A percentile compares a stretch with the other conserved stretches of the same genome.
Conservation (phyloP, 371 early-diverging fungal species). For the Circinella umbellata region DNA sequence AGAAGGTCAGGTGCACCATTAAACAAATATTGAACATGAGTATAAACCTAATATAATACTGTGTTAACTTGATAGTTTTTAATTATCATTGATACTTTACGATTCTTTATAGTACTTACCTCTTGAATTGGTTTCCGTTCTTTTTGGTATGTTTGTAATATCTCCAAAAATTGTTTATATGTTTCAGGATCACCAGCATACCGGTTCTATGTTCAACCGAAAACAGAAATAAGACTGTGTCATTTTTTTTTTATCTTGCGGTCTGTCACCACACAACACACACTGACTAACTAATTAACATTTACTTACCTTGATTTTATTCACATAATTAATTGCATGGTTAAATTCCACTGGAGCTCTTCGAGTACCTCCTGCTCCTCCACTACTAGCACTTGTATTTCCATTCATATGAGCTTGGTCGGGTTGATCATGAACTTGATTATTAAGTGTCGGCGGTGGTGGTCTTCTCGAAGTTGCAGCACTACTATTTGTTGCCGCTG, state of each 20-base stretch:
- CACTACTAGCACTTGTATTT: background rate
- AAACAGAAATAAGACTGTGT: too few relatives aligned
- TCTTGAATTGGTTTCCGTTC: conserved; percentile 90
- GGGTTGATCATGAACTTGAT: conserved; percentile 4
- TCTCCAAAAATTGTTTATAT: conserved; percentile 92
- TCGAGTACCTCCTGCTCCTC: background rate
- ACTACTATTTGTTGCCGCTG: too few relatives aligned
- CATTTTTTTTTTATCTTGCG: too few relatives aligned
- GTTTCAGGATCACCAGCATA: conserved; percentile 87
- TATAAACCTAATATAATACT: conserved; percentile 52
- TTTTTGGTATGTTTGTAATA: conserved; percentile 90
- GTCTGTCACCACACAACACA: too few relatives aligned
- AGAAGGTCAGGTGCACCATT: conserved; percentile 81
- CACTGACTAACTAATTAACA: too few relatives aligned
- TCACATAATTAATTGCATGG: conserved; percentile 95
- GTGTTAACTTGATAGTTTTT: background rate
- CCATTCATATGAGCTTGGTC: conserved; percentile 12
- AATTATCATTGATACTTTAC: background rate
- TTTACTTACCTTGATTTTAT: conserved; percentile 86
- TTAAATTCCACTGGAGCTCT: conserved; percentile 86
- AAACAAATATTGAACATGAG: conserved; percentile 84
- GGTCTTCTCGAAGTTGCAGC: too few relatives aligned
- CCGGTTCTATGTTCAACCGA: conserved; percentile 65
- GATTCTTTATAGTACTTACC: conserved; percentile 29
- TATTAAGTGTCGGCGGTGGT: too few relatives aligned